Percentiles rank a stretch among this genome's conserved stretches.
phyloP scores from a whole-genome alignment of 352 stramenopile species.

The Pythium myriotylum region DNA sequence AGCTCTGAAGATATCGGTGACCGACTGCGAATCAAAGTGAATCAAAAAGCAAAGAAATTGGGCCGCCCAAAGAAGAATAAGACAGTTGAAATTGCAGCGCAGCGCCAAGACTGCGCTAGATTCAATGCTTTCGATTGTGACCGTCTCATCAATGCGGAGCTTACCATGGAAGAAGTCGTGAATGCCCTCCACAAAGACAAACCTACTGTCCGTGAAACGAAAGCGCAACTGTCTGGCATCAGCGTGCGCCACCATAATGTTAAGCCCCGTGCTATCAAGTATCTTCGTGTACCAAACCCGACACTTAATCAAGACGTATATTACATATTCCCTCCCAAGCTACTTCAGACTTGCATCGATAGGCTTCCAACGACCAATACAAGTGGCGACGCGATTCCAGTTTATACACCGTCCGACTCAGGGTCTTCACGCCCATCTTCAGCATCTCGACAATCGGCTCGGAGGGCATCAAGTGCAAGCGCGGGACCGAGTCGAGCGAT shows the following conservation, averaged over 20 bases:
- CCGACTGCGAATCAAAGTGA: constrained; percentile 11
- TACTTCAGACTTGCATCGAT: too few species aligned
- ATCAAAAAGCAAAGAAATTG: constrained; percentile 2
- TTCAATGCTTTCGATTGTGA: constrained; percentile 9
- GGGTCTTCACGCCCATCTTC: too few species aligned
- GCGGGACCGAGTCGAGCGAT: too few species aligned
- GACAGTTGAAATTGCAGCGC: not conserved
- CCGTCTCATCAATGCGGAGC: not conserved
- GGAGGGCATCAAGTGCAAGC: too few species aligned
- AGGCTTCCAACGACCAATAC: too few species aligned
- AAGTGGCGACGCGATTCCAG: too few species aligned
- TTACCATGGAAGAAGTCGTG: constrained; percentile 14
- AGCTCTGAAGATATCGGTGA: too few species aligned
- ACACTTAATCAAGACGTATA: constrained; percentile 14
- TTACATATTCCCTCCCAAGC: constrained; percentile 17
- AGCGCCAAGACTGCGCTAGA: constrained; percentile 1
- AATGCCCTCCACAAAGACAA: constrained; percentile 1
- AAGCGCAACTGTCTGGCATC: not conserved
- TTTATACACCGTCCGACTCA: too few species aligned
- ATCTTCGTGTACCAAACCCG: not conserved
- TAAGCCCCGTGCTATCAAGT: not conserved
- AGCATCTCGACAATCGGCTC: too few species aligned
- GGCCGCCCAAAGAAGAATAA: constrained; percentile 5
- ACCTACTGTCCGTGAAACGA: constrained; percentile 4
- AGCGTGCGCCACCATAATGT: not conserved